These are phyloP conservation scores for Ascoidea asiatica DNA, from an alignment of 805 yeast genomes.

Conservation along the genomic window DNA sequence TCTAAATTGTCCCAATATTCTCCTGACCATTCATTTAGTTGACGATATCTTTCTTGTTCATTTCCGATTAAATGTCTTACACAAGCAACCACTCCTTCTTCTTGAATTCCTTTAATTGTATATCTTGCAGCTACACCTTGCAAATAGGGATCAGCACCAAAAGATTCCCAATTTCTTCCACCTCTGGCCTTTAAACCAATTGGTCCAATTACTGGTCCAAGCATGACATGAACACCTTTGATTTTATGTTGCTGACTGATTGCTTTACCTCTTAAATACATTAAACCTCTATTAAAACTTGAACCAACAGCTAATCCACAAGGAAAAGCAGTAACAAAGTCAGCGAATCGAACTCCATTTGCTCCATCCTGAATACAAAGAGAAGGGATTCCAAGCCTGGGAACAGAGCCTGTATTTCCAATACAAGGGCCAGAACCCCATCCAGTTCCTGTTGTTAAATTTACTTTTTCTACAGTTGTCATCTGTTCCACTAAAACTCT, in stretches of 20 bases:
- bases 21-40: slow-evolving; percentile 36
- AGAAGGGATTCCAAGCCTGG: slow-evolving; percentile 37
- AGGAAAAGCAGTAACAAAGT: slow-evolving; percentile 42
- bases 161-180: slow-evolving; percentile 54
- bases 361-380: slow-evolving; percentile 54
- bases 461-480: slow-evolving; percentile 46
- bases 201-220: slow-evolving; percentile 50
- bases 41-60: slow-evolving; percentile 51
- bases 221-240: slow-evolving; percentile 40
- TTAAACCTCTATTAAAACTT: slow-evolving; percentile 39
- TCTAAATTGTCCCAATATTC: slow-evolving; percentile 28
- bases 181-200: slow-evolving; percentile 49
- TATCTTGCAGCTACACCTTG: slow-evolving; percentile 41
- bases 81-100: slow-evolving; percentile 41
- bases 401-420: slow-evolving; percentile 48
- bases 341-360: slow-evolving; percentile 44
- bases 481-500: slow-evolving; percentile 39
- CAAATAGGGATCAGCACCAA: slow-evolving; percentile 48
- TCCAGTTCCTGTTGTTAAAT: slow-evolving; percentile 50
- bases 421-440: slow-evolving; percentile 52
- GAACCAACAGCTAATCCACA: slow-evolving; percentile 46
- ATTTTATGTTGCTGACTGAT: slow-evolving; percentile 39
- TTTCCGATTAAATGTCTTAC: slow-evolving; percentile 47
- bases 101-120: slow-evolving; percentile 42
- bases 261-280: slow-evolving; percentile 40